Evolutionary conservation across 345 rosid species (phyloP).

Genomic region (Raphanus raphanistrum): DNA sequence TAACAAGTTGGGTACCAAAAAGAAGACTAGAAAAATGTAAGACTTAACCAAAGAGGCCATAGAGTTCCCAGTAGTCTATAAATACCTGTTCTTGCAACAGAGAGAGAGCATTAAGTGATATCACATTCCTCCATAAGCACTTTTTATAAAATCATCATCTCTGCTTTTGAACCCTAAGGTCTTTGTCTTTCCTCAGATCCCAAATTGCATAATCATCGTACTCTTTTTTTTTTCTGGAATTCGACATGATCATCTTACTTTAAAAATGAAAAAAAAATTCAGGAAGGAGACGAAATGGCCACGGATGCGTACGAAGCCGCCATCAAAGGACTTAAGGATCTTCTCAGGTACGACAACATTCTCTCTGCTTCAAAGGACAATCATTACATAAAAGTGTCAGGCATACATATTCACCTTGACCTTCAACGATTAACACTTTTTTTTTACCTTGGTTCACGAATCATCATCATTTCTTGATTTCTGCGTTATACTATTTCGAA

Average conservation of each 20-base stretch:
- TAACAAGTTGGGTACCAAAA: neutral
- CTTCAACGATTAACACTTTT: neutral
- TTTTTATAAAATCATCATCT: neutral
- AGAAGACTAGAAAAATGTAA: neutral
- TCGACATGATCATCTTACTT: neutral
- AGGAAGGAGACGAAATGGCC: constrained; percentile 59
- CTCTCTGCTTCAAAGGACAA: constrained; percentile 9
- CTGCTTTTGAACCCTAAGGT: constrained; percentile 27
- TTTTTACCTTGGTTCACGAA: neutral
- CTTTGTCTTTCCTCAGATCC: neutral
- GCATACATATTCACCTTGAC: neutral
- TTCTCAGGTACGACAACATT: constrained; percentile 63
- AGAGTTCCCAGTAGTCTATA: constrained; percentile 7
- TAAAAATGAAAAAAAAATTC: neutral
- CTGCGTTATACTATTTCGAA: neutral
- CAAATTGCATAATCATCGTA: neutral
- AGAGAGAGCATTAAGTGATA: constrained; percentile 18
- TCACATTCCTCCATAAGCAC: constrained; percentile 25
- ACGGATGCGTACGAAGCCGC: constrained; percentile 66
- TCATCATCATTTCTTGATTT: neutral
- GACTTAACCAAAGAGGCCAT: constrained; percentile 3
- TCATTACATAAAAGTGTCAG: constrained; percentile 6
- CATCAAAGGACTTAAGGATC: constrained; percentile 70
- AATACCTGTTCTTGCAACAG: constrained; percentile 4
- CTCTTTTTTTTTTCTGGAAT: neutral